These are phyloP conservation scores for Hygrophila difformis DNA, from an alignment of 257 asterid genomes.

Conservation along the genomic window DNA sequence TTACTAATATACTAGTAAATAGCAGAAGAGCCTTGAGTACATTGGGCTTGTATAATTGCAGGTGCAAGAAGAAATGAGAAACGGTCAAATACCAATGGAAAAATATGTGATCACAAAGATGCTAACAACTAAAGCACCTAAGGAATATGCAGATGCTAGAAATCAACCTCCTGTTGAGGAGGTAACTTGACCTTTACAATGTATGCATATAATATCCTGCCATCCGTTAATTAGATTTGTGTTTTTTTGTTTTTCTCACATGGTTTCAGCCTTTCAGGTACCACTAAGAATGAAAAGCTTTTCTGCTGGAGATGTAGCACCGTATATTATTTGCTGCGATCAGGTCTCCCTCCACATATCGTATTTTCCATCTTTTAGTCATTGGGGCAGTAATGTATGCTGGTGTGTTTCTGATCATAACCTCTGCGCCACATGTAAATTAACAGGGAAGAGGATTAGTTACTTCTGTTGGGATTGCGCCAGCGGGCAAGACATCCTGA, in stretches of 20 bases:
- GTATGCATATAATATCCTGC: too few relatives aligned
- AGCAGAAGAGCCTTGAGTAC: conserved; percentile 5
- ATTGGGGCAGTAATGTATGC: background rate
- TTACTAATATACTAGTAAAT: too few relatives aligned
- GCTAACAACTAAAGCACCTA: conserved; percentile 88
- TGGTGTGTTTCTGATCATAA: too few relatives aligned
- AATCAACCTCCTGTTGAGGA: conserved; percentile 97
- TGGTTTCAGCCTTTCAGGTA: conserved; percentile 54
- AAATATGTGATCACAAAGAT: conserved; percentile 87
- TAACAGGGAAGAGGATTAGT: conserved; percentile 64
- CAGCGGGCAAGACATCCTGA: conserved; percentile 99
- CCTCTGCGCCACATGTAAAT: conserved; percentile 13
- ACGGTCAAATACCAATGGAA: conserved; percentile 73
- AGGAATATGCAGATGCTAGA: conserved; percentile 90
- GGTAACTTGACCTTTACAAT: conserved; percentile 53
- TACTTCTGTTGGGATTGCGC: conserved; percentile 71
- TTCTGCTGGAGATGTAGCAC: conserved; percentile 93
- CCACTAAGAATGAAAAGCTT: conserved; percentile 88
- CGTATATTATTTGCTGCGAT: conserved; percentile 88
- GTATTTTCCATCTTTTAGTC: conserved; percentile 1
- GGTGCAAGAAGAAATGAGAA: conserved; percentile 93
- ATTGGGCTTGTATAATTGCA: conserved; percentile 23
- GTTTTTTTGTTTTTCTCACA: conserved; percentile 7
- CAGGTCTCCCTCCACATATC: conserved; percentile 43
- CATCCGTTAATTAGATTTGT: conserved; percentile 14